Base-by-base conservation (phyloP, 2,329 filamentous ascomycete species). In the Alternaria metachromatica region DNA sequence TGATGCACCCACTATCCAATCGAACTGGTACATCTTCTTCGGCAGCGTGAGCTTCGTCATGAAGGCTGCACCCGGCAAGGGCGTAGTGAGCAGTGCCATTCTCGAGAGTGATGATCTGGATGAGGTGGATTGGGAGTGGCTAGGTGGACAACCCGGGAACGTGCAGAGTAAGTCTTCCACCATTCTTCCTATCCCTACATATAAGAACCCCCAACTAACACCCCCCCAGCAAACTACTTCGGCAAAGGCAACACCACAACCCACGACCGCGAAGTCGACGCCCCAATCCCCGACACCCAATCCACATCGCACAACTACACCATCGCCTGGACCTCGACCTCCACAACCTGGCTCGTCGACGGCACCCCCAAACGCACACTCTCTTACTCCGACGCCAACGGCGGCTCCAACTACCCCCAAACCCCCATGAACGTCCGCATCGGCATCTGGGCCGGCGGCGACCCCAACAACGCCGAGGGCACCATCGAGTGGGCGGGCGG, bases 21-120 rank as follows among this genome's bases (percentile, higher is more conserved):
- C 91, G 49, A 88, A 89, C 70, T 95, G 94, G 79, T 95, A 93
- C 82, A 92, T 96, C 80, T 93, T 96, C 84, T 94, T 91, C 70
- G 93, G 93, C 55, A 87, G 89, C 60, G 89, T 92, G 59, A 92
- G 94, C 78, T 85, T 95, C 60, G 84, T 87, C 69, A 86, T 96
- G 82, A 91, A 92, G 81, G 90, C 91, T 6, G 89, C 93, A 1
- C 81, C 84, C 1, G 93, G 94, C 10, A 83, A 82, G 6, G 93
- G 94, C 50, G 89, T 97, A 63, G 88, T 97, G 70, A 92, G 89
- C 75, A 86, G 90, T 67, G 89, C 96, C 72, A 94, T 96, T 78
- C 85, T 94, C 78, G 84, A 95, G 69, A 94, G 91, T 59, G 90
- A 95, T 68, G 90, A 93, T 70, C 85, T 94, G 7, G 93, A 96